Evolutionary conservation across 2,329 filamentous ascomycete species (phyloP), one percentile per base, ranked within the genome.

Genomic region (Alternaria sp.): DNA sequence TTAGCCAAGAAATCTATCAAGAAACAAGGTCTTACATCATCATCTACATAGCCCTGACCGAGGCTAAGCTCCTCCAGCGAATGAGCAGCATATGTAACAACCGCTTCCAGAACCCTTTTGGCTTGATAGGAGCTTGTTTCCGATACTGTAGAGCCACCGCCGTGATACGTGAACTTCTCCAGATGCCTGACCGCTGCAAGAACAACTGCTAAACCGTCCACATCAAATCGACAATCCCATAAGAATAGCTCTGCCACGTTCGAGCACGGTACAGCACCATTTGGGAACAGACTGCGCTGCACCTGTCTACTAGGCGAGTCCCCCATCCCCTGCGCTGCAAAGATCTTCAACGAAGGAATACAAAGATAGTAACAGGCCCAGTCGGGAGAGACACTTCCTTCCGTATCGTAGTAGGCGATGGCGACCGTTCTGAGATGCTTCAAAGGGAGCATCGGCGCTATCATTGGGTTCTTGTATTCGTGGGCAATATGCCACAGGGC

Each of bases 201-300:
- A 9, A 69, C 53, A 7, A 27, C 34, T 4, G 61, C 48, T 1
- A 68, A 22, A 8, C 44, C 57, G 3, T 44, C 18, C 16, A 59
- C 43, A 7, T 58, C 40, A 16, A 69, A 62, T 11, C 57, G 53
- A 18, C 45, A 66, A n/a, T 22, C 4, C 14, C 28, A 8, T 8
- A 69, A 59, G 20, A 56, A 27, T 3, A 70, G 38, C 25, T 70
- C 63, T 25, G 46, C 60, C 3, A 63, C 57, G 27, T 68, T 66
- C 0, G 66, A 70, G 2, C 48, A 53, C 3, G 56, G 56, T 41
- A 54, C 14, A 18, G 18, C 18, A 27, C 22, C 51, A 18, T 10
- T 2, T 27, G 9, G 27, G 16, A 53, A 32, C 10, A 18, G 52
- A 27, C 20, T 30, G 16, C 11, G 11, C 16, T 43, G 12, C 27